Evolutionary conservation across 2,329 filamentous ascomycete species (phyloP), one percentile per base, ranked within the genome.

Genomic region (Sphaerulina vaccinii): DNA sequence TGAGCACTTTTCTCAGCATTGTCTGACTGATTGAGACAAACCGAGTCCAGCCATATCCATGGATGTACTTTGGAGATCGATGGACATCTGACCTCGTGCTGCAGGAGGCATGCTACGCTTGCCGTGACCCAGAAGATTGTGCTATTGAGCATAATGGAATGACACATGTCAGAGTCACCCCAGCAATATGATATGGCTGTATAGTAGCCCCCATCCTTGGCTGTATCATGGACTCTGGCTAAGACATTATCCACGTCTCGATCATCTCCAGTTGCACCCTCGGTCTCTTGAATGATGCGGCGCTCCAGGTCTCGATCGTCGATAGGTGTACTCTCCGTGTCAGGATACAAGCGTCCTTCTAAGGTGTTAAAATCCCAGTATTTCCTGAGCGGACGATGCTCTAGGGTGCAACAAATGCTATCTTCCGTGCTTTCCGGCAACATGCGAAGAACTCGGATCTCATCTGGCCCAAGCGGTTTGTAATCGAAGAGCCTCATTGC

Each of bases 21-120:
- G 23, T 43, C 21, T 16, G 21, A 19, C 40, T 43, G 40, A 29
- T 43, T 29, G n/a, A 43, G n/a, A 18, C 40, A 43, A n/a, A 43
- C 15, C 19, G 40, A 16, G 15, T 43, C 40, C n/a, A 43, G n/a
- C 40, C 40, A 43, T n/a, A 24, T n/a, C 19, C 36, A 39, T 13
- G 27, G 27, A 13, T 29, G 27, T 13, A 29, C 27, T 29, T 29
- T 29, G 27, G 27, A 7, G 27, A 29, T 29, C 7, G 7, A 7
- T 29, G 27, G 27, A 7, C 27, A 13, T 29, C 27, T 29, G 27
- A 7, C 7, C 27, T 29, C 27, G 13, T 29, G 27, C 27, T 29
- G 27, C 7, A 29, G 27, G 7, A 29, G 27, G 27, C 27, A 7
- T 7, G 27, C 27, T 29, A 29, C 27, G 13, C 27, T 29, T 29